A percentile compares a stretch with the other conserved stretches of the same genome.
These are phyloP conservation scores for Geotrichum phurueaensis DNA, from an alignment of 1,139 yeast species.

Conservation along the genomic window DNA sequence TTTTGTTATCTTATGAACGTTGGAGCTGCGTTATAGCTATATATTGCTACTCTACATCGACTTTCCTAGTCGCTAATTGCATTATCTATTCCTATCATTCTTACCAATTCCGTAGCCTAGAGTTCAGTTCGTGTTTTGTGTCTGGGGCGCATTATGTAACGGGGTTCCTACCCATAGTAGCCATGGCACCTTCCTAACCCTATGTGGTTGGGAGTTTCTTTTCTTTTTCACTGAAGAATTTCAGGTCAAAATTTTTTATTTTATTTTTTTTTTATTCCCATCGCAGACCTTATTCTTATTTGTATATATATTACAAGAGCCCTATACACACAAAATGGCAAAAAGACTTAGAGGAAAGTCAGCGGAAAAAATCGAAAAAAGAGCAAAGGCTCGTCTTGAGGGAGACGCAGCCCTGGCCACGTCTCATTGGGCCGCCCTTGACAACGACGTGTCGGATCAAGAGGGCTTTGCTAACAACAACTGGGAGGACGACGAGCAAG, in stretches of 20 bases:
- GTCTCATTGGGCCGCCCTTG: conserved; percentile 24
- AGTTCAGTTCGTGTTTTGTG: not conserved
- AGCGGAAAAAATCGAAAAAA: conserved; percentile 23
- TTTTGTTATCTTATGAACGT: not conserved
- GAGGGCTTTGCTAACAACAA: not conserved
- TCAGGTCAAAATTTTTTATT: not conserved
- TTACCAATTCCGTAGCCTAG: not conserved
- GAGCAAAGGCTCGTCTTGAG: conserved; percentile 23
- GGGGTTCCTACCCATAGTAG: too few species aligned
- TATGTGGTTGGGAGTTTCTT: conserved; percentile 5
- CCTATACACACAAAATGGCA: conserved; percentile 20
- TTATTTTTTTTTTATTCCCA: too few species aligned
- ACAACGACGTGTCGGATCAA: conserved; percentile 5
- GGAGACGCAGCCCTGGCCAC: conserved; percentile 23
- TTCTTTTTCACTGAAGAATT: not conserved
- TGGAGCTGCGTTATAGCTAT: not conserved
- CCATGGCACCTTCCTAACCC: not conserved
- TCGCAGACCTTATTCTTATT: not conserved
- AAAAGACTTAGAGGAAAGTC: conserved; percentile 29
- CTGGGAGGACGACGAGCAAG: conserved; percentile 26
- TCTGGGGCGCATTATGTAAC: not conserved
- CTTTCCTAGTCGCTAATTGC: conserved; percentile 4
- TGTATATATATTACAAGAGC: not conserved
- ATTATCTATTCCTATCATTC: conserved; percentile 1
- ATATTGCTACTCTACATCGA: not conserved